phyloP scores from a whole-genome alignment of 1,139 yeast species.

The Geotrichum australiense region DNA sequence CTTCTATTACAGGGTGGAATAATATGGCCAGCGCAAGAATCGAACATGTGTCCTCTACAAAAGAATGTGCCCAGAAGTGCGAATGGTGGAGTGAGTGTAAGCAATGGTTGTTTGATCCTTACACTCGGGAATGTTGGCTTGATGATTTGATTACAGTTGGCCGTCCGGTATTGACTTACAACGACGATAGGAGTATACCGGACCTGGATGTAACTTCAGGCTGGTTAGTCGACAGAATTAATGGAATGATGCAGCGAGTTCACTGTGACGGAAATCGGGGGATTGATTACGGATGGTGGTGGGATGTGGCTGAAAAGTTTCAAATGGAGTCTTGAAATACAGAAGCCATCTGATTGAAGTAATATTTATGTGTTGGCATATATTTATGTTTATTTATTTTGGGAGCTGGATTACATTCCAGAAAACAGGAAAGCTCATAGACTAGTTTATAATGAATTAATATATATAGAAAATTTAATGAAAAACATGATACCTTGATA shows the following conservation, averaged over 20 bases:
- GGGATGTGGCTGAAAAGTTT: neutral
- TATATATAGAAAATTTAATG: too few relatives aligned
- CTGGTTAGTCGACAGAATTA: slow-evolving; percentile 12
- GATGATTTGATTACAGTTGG: slow-evolving; percentile 13
- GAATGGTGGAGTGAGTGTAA: slow-evolving; percentile 22
- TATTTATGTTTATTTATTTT: too few relatives aligned
- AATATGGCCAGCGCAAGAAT: slow-evolving; percentile 18
- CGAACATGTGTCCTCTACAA: slow-evolving; percentile 13
- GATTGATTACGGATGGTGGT: slow-evolving; percentile 1
- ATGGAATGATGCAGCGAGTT: neutral
- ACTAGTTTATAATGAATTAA: too few relatives aligned
- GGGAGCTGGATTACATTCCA: too few relatives aligned
- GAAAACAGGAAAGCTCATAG: too few relatives aligned
- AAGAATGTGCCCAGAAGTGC: slow-evolving; percentile 27
- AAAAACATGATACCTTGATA: too few relatives aligned
- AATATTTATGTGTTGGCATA: too few relatives aligned
- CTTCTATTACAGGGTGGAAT: slow-evolving; percentile 29
- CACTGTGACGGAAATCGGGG: neutral
- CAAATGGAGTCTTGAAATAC: too few relatives aligned
- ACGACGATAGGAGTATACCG: slow-evolving; percentile 5
- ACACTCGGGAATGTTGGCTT: slow-evolving; percentile 21
- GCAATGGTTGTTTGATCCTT: slow-evolving; percentile 24
- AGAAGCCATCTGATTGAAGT: too few relatives aligned
- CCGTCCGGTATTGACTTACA: slow-evolving; percentile 11
- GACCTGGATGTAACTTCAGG: slow-evolving; percentile 13